A percentile compares a stretch with the other conserved stretches of the same genome.
These are phyloP conservation scores for Exophiala dermatitidis DNA, from an alignment of 2,329 filamentous ascomycete species.

Conservation along the genomic window DNA sequence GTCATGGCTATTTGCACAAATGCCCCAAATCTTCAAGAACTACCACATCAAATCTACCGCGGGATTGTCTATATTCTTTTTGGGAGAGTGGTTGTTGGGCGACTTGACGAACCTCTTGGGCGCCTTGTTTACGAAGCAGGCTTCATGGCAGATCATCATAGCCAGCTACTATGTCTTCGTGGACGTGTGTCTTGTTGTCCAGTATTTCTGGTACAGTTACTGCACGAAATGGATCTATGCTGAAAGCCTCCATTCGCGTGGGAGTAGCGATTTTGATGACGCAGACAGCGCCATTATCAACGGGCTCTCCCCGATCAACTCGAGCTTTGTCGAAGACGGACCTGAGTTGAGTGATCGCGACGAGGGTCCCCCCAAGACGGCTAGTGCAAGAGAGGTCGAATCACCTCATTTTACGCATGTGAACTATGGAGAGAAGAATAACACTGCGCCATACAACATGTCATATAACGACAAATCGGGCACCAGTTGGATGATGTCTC, in stretches of 20 bases:
- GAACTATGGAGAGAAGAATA: constrained; percentile 25
- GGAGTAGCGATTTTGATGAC: constrained; percentile 28
- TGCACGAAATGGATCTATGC: constrained; percentile 44
- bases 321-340: constrained; percentile 25
- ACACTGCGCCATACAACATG: not conserved
- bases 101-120: constrained; percentile 58
- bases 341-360: constrained; percentile 7
- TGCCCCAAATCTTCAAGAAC: constrained; percentile 65
- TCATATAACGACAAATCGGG: constrained; percentile 11
- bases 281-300: constrained; percentile 32
- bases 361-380: constrained; percentile 11
- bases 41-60: constrained; percentile 57
- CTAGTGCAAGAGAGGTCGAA: constrained; percentile 11
- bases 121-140: constrained; percentile 57
- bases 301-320: constrained; percentile 33
- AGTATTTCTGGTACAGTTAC: constrained; percentile 61
- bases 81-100: constrained; percentile 59
- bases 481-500: constrained; percentile 23
- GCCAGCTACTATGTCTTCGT: constrained; percentile 61
- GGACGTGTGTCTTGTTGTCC: constrained; percentile 54
- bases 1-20: constrained; percentile 62
- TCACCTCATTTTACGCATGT: constrained; percentile 21
- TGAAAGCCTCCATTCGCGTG: constrained; percentile 28
- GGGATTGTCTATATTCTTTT: constrained; percentile 58
- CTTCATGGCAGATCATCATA: constrained; percentile 59